phyloP scores from a whole-genome alignment of 306 rosid species.

The Crotalaria pallida region DNA sequence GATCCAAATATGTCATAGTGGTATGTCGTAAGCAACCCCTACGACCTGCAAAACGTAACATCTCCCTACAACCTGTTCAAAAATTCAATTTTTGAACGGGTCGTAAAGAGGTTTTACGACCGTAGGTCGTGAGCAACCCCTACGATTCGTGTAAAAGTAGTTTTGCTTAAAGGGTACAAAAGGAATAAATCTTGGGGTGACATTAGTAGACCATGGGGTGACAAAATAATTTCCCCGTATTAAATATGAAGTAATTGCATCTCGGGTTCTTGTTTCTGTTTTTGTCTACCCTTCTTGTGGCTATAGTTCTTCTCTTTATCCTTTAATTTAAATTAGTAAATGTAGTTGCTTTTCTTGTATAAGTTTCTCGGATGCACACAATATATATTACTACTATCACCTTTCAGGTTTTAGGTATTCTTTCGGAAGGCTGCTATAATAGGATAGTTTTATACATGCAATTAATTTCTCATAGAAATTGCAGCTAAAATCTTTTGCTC shows the following conservation, averaged over 20 bases:
- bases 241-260: not conserved
- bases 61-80: too few relatives aligned
- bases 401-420: slow-evolving; percentile 55
- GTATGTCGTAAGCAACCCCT: too few relatives aligned
- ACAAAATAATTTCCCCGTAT: too few relatives aligned
- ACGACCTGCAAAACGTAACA: too few relatives aligned
- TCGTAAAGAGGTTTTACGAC: too few relatives aligned
- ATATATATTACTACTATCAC: slow-evolving; percentile 1
- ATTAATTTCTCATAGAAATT: not conserved
- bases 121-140: too few relatives aligned
- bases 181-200: too few relatives aligned
- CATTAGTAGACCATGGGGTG: too few relatives aligned
- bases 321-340: not conserved
- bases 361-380: not conserved
- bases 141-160: too few relatives aligned
- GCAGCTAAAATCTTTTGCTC: not conserved
- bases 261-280: not conserved
- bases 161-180: too few relatives aligned
- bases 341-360: not conserved
- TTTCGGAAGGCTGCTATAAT: slow-evolving; percentile 74
- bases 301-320: not conserved
- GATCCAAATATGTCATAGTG: too few relatives aligned
- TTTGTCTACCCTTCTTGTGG: not conserved
- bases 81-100: too few relatives aligned
- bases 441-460: slow-evolving; percentile 31